phyloP scores from a whole-genome alignment of 441 rosid species.

The Raphanus hybrid region DNA sequence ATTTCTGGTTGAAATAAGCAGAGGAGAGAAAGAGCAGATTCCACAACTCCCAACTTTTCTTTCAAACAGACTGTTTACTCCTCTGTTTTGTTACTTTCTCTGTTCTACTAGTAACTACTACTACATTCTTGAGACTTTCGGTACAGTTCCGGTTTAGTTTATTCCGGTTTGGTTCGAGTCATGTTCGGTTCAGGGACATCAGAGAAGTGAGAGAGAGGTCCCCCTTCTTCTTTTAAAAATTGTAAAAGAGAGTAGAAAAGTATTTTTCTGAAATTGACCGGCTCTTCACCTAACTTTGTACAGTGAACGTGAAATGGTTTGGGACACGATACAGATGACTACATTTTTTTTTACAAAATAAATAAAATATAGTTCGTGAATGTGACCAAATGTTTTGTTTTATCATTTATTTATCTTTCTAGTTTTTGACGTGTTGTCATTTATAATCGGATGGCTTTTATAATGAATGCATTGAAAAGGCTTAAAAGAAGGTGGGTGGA shows the following conservation, averaged over 20 bases:
- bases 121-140: conserved; percentile 40
- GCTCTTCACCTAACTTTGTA: conserved; percentile 40
- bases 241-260: conserved; percentile 19
- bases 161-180: conserved; percentile 24
- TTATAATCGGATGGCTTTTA: not conserved
- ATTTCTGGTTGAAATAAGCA: conserved; percentile 19
- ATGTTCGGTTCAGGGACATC: conserved; percentile 26
- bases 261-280: conserved; percentile 32
- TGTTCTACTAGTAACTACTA: conserved; percentile 19
- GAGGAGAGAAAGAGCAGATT: conserved; percentile 23
- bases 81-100: conserved; percentile 38
- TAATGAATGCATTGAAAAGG: conserved; percentile 21
- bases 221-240: not conserved
- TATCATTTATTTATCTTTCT: not conserved
- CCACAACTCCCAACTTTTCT: conserved; percentile 10
- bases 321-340: conserved; percentile 27
- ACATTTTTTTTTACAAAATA: not conserved
- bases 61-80: conserved; percentile 24
- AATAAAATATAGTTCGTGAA: conserved; percentile 26
- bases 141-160: conserved; percentile 33
- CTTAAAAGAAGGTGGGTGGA: conserved; percentile 32
- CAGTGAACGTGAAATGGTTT: conserved; percentile 27
- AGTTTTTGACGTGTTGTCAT: not conserved
- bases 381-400: conserved; percentile 22
- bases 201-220: conserved; percentile 15